Evolutionary conservation across 2,329 filamentous ascomycete species (phyloP), one percentile per base, ranked within the genome.

Genomic region (Beauveria medogensis): DNA sequence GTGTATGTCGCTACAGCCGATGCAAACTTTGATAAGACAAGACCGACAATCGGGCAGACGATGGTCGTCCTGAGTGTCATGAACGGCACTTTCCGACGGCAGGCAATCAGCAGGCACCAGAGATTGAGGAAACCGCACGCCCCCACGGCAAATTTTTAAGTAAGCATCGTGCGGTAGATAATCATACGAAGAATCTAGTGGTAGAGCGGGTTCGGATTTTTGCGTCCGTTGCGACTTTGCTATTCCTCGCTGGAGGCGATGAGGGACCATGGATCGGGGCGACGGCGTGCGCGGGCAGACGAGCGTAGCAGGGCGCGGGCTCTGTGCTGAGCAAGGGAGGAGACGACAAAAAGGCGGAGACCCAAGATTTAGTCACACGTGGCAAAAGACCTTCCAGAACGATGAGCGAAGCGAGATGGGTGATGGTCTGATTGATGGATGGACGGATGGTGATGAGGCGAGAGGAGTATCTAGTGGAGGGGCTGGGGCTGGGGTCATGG

Each of bases 301-400:
- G 22, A 28, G 18, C 9, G 10, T 34, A 34, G 22, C 24, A 37
- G 34, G 34, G 34, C 34, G 34, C 34, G 34, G 34, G 34, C 34
- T 37, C 34, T 14, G 12, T 48, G 46, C 16, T 28, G 37, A 18
- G n/a, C 30, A n/a, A 18, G 8, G 14, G 20, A 26, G 24, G 20
- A 41, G 24, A 28, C 6, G 26, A 26, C 7, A 20, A 20, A 43
- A 43, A 44, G 43, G 54, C 54, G 54, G 54, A 47, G 41, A 56
- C 43, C 26, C 12, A 28, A 48, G 54, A 56, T 48, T 56, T 16
- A n/a, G 54, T 34, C 40, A 40, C 54, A 56, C 54, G 54, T 56
- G 54, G 54, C 54, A 56, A 28, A n/a, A 20, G 43, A 24, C 12
- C 54, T 56, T 56, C 54, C 54, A 56, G 54, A 56, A 56, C 53